phyloP scores from a whole-genome alignment of 257 asterid species.

The Lycium barbarum region DNA sequence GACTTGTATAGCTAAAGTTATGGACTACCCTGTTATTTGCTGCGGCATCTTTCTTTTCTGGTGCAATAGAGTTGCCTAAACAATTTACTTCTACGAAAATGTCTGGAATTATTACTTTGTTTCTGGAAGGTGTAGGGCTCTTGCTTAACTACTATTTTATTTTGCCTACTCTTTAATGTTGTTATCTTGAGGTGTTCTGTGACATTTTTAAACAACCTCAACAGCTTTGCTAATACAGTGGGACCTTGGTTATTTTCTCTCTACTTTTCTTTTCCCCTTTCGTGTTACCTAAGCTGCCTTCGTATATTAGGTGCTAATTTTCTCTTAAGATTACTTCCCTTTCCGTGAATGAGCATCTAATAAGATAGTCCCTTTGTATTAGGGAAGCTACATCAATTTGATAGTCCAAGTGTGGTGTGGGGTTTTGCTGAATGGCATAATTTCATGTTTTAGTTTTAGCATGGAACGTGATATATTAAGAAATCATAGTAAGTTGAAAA shows the following conservation, averaged over 20 bases:
- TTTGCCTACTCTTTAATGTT: constrained; percentile 1
- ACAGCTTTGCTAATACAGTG: neutral
- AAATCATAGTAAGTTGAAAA: neutral
- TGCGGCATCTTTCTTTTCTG: constrained; percentile 25
- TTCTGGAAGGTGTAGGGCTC: constrained; percentile 18
- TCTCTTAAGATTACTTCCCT: neutral
- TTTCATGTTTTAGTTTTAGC: neutral
- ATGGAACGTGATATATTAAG: neutral
- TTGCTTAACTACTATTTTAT: neutral
- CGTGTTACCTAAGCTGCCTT: neutral
- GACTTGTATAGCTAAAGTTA: constrained; percentile 52
- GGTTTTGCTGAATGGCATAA: neutral
- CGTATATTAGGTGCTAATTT: neutral
- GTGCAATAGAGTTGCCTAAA: constrained; percentile 25
- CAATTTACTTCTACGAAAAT: neutral
- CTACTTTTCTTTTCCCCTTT: neutral
- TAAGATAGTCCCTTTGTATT: neutral
- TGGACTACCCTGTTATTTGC: constrained; percentile 18
- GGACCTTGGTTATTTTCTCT: constrained; percentile 1
- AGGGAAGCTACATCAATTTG: neutral
- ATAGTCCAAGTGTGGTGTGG: neutral
- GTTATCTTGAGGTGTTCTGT: constrained; percentile 7
- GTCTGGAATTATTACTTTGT: neutral
- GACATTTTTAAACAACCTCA: constrained; percentile 6
- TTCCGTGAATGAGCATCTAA: neutral